Conservation (phyloP, 345 rosid genomes). For the Linum tenue region DNA sequence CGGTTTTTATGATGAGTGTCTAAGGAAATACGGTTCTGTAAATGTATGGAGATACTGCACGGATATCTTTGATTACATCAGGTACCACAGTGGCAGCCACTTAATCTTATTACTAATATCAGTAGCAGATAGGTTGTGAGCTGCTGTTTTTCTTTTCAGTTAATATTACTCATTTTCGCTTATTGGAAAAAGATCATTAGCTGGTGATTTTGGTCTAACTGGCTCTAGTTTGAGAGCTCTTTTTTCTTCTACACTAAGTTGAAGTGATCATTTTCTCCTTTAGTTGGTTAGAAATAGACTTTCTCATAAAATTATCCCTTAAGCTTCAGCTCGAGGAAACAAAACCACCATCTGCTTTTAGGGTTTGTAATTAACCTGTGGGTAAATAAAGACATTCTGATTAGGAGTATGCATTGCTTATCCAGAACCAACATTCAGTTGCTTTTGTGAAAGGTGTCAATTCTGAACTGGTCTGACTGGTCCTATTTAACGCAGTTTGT, state of each 20-base stretch:
- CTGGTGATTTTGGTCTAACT: neutral
- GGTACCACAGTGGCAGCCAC: conserved; percentile 33
- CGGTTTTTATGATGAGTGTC: conserved; percentile 96
- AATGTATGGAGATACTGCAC: conserved; percentile 99
- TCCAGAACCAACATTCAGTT: neutral
- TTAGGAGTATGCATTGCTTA: no score
- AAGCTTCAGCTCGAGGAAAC: no score
- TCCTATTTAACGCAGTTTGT: conserved; percentile 44
- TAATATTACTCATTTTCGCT: neutral
- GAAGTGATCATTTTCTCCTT: no score
- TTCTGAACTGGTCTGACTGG: conserved; percentile 5
- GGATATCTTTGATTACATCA: conserved; percentile 87
- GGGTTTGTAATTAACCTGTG: no score
- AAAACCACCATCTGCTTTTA: neutral
- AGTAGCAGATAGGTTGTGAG: neutral
- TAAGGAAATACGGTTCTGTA: conserved; percentile 89
- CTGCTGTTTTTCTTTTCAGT: neutral
- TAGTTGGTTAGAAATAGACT: no score
- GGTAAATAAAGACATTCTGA: no score
- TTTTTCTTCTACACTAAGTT: neutral
- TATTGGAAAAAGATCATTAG: no score
- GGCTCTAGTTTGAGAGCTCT: neutral
- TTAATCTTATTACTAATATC: neutral
- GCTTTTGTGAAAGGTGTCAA: neutral
- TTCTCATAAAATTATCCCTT: no score